phyloP scores from a whole-genome alignment of 2,329 filamentous ascomycete species.

The Aspergillus brunneoviolaceus region DNA sequence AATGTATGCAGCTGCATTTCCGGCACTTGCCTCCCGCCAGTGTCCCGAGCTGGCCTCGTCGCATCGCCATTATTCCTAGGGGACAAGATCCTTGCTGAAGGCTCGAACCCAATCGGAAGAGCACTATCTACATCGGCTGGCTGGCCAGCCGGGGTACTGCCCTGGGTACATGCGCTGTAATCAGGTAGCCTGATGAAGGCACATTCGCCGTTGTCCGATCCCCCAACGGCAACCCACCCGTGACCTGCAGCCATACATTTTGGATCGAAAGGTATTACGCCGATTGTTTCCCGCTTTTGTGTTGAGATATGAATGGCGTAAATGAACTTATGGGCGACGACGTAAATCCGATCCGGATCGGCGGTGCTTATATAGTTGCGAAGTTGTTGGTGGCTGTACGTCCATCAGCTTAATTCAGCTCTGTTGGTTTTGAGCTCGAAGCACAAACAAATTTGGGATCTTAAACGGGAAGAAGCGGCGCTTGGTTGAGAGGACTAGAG shows the following conservation, averaged over 20 bases:
- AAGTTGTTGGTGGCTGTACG: constrained; percentile 53
- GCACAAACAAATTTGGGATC: constrained; percentile 64
- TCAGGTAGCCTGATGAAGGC: constrained; percentile 67
- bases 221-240: constrained; percentile 88
- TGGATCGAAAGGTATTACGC: constrained; percentile 68
- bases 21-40: constrained; percentile 30
- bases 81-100: constrained; percentile 25
- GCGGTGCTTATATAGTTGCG: constrained; percentile 85
- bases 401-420: constrained; percentile 16
- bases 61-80: constrained; percentile 25
- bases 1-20: constrained; percentile 58
- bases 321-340: constrained; percentile 74
- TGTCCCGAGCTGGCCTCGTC: constrained; percentile 17
- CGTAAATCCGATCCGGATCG: constrained; percentile 76
- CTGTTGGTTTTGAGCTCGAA: constrained; percentile 2
- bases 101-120: constrained; percentile 53
- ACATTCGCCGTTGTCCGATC: constrained; percentile 80
- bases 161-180: constrained; percentile 36
- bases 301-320: constrained; percentile 68
- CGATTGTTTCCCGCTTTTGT: constrained; percentile 71
- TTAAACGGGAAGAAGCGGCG: constrained; percentile 67
- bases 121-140: constrained; percentile 56
- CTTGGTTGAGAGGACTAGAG: constrained; percentile 59
- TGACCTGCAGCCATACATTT: constrained; percentile 82
- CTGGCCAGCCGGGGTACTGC: constrained; percentile 37